Conservation (phyloP, 2,329 filamentous ascomycete genomes). For the Gliomastix tumulicola region DNA sequence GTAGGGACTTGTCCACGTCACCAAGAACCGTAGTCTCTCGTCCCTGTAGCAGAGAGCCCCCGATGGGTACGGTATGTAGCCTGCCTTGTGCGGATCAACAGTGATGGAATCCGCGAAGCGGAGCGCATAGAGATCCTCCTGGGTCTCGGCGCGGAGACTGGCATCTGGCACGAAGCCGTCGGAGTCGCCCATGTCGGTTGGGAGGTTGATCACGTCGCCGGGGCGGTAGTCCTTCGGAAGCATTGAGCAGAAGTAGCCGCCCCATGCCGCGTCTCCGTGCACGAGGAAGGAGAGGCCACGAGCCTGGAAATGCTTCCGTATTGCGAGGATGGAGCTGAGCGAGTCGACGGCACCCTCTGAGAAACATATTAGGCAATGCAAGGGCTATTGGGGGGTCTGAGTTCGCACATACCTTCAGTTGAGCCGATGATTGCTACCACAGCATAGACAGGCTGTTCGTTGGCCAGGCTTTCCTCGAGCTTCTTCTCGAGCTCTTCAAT, state of each 20-base stretch:
- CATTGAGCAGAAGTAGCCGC: conserved; percentile 40
- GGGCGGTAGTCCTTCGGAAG: conserved; percentile 21
- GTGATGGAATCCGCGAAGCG: conserved; percentile 35
- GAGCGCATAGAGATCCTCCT: conserved; percentile 29
- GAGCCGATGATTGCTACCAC: conserved; percentile 39
- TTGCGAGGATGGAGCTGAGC: conserved; percentile 24
- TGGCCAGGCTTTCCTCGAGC: conserved; percentile 19
- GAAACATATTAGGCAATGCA: too few species aligned
- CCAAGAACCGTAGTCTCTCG: conserved; percentile 30
- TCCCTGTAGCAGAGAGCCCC: conserved; percentile 36
- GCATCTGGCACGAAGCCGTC: conserved; percentile 26
- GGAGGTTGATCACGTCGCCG: conserved; percentile 15
- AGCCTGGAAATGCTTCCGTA: conserved; percentile 31
- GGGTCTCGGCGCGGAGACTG: conserved; percentile 23
- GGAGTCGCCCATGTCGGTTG: conserved; percentile 14
- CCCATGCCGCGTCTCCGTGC: conserved; percentile 41
- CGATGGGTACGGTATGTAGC: conserved; percentile 38
- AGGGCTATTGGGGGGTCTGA: too few species aligned
- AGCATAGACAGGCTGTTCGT: conserved; percentile 26
- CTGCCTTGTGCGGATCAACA: conserved; percentile 39
- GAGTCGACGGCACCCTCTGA: conserved; percentile 35
- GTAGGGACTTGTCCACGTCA: conserved; percentile 35
- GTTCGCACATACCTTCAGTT: conserved; percentile 24
- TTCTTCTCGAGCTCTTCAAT: conserved; percentile 19
- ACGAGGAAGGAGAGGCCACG: conserved; percentile 35